These are phyloP conservation scores for Warburgia ugandensis DNA, from an alignment of 164 flowering plant genomes.

Conservation along the genomic window DNA sequence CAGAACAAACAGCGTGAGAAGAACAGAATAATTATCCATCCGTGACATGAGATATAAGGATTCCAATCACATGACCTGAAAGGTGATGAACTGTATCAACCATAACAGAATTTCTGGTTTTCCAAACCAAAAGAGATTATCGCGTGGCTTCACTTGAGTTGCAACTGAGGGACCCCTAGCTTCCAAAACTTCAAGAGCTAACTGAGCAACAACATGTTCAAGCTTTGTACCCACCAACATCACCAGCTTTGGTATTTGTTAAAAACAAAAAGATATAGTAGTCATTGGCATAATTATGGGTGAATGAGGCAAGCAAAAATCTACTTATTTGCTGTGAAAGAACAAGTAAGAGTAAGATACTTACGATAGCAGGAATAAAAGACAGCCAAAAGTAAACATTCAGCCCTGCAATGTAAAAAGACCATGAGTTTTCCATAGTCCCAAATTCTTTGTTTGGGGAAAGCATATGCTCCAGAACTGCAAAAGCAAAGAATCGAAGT, in stretches of 20 bases:
- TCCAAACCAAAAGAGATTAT: constrained; percentile 85
- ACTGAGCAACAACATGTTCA: constrained; percentile 77
- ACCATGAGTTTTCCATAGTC: constrained; percentile 1
- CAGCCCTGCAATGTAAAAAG: constrained; percentile 48
- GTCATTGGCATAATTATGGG: not conserved
- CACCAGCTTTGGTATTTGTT: constrained; percentile 46
- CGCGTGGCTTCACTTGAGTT: constrained; percentile 75
- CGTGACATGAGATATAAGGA: no score
- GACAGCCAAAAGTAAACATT: constrained; percentile 95
- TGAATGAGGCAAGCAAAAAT: constrained; percentile 4
- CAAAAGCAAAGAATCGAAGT: not conserved
- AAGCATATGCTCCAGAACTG: not conserved
- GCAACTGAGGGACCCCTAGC: constrained; percentile 41
- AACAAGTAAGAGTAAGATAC: constrained; percentile 12
- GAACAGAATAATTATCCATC: no score
- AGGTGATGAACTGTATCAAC: constrained; percentile 86
- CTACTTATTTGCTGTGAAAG: not conserved
- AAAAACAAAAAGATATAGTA: not conserved
- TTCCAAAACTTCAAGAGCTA: constrained; percentile 77
- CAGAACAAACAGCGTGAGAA: no score
- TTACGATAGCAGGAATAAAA: constrained; percentile 86
- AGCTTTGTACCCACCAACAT: constrained; percentile 94
- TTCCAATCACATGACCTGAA: no score
- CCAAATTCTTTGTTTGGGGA: not conserved
- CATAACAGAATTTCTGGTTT: constrained; percentile 68